Evolutionary conservation across 148 eudicot genomes (phyloP).

Genomic region (Cornus florida): DNA sequence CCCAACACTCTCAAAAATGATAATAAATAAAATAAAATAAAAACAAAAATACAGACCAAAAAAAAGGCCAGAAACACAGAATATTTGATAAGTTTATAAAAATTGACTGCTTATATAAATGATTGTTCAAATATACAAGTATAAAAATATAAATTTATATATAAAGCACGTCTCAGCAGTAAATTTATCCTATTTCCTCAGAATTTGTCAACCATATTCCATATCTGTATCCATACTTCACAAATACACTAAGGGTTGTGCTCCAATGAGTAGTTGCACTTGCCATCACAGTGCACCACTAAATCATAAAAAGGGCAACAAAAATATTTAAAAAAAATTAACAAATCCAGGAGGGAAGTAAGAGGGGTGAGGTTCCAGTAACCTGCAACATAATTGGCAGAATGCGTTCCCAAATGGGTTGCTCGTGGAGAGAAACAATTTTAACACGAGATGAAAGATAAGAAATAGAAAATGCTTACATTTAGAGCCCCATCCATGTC

Average conservation of each 20-base stretch:
- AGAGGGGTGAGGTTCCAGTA: not conserved
- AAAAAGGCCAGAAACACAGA: no score
- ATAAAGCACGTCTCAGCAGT: not conserved
- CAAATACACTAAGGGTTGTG: not conserved
- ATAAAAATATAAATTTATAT: no score
- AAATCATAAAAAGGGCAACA: constrained; percentile 2
- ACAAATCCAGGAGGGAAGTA: not conserved
- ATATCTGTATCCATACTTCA: not conserved
- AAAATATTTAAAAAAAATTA: not conserved
- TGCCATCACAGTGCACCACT: constrained; percentile 2
- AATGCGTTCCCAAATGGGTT: not conserved
- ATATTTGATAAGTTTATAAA: no score
- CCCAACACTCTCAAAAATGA: no score
- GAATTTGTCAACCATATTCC: not conserved
- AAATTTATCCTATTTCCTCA: not conserved
- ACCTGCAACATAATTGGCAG: not conserved
- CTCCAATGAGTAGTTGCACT: not conserved
- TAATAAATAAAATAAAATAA: no score
- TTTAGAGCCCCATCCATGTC: constrained; percentile 97
- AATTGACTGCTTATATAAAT: no score
- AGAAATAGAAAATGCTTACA: constrained; percentile 46
- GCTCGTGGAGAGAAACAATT: not conserved
- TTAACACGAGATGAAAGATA: not conserved
- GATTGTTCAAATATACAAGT: no score
- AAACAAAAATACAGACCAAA: no score